Evolutionary conservation across 345 rosid genomes (phyloP).

Genomic region (Isatis tinctoria): DNA sequence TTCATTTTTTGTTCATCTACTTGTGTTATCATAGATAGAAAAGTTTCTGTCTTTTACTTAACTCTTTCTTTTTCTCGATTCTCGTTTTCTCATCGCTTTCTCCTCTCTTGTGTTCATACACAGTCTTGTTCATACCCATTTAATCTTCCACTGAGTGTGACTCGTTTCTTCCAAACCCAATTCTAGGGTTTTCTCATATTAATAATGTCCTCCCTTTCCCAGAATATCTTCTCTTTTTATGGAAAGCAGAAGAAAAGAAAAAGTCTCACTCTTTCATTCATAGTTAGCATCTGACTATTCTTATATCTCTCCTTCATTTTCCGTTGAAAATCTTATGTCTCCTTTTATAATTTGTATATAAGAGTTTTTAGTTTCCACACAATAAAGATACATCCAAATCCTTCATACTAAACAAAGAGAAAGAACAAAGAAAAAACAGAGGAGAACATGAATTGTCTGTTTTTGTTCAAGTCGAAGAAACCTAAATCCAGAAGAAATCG

Average conservation of each 20-base stretch:
- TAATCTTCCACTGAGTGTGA: not conserved
- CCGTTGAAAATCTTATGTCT: not conserved
- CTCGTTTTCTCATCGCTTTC: not conserved
- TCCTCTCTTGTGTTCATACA: slow-evolving; percentile 17
- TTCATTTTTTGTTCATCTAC: not conserved
- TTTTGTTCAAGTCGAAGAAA: slow-evolving; percentile 25
- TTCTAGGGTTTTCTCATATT: slow-evolving; percentile 7
- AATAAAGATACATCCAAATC: not conserved
- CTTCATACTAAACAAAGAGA: not conserved
- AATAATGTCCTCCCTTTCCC: not conserved
- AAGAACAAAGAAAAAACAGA: not conserved
- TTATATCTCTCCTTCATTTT: not conserved
- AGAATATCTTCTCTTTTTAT: not conserved
- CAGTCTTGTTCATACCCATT: slow-evolving; percentile 23
- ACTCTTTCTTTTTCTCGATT: not conserved
- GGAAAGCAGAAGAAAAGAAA: not conserved
- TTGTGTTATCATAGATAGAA: not conserved
- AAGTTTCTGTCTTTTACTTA: not conserved
- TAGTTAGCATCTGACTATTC: slow-evolving; percentile 5
- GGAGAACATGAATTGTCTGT: slow-evolving; percentile 27
- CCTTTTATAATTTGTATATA: slow-evolving; percentile 1
- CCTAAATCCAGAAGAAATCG: not conserved
- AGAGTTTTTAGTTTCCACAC: not conserved
- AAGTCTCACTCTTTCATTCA: slow-evolving; percentile 17
- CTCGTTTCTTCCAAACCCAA: slow-evolving; percentile 1